These are phyloP conservation scores for Sesbania bispinosa DNA, from an alignment of 306 rosid species.

Conservation along the genomic window DNA sequence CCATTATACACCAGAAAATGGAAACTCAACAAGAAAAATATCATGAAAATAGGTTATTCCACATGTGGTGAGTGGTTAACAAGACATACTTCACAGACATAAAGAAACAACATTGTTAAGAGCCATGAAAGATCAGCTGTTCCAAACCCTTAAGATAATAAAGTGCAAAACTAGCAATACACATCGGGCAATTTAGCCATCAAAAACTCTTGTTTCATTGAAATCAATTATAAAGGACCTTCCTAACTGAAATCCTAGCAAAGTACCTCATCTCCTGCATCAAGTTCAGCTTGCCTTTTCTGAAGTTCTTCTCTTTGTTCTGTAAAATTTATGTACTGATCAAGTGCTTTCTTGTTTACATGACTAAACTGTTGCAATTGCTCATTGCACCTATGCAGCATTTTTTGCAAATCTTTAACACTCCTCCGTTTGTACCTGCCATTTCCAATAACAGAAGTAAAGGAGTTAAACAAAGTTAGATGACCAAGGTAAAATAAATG, in stretches of 20 bases:
- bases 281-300: slow-evolving; percentile 92
- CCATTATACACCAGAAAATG: background rate
- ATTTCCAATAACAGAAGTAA: slow-evolving; percentile 28
- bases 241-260: slow-evolving; percentile 4
- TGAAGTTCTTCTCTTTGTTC: slow-evolving; percentile 98
- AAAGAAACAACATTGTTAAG: slow-evolving; percentile 1
- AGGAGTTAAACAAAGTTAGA: background rate
- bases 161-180: background rate
- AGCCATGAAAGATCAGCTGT: background rate
- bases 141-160: slow-evolving; percentile 1
- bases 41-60: background rate
- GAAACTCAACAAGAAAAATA: background rate
- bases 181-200: background rate
- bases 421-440: slow-evolving; percentile 74
- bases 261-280: slow-evolving; percentile 92
- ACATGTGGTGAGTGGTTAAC: background rate
- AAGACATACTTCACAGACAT: background rate
- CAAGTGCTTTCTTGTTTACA: slow-evolving; percentile 95
- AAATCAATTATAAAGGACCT: slow-evolving; percentile 2
- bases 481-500: background rate
- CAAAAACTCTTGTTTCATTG: background rate
- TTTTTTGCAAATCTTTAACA: slow-evolving; percentile 77
- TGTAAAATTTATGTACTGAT: slow-evolving; percentile 90
- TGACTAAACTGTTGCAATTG: slow-evolving; percentile 92
- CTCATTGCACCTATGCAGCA: slow-evolving; percentile 88